Evolutionary conservation across 1,139 yeast species (phyloP).

Genomic region (Petasospora fabianii): DNA sequence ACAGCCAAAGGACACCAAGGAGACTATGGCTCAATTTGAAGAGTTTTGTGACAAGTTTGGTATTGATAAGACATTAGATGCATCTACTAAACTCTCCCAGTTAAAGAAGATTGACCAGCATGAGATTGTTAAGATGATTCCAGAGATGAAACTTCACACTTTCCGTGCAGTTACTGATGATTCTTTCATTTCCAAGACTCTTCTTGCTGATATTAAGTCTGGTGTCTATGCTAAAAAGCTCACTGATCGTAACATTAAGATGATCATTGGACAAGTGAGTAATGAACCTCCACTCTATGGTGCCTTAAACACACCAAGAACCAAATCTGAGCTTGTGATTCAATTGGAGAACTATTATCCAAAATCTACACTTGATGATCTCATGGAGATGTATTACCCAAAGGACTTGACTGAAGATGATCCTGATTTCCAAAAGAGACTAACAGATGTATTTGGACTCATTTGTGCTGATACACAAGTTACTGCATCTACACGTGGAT

Average conservation of each 20-base stretch:
- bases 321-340: slow-evolving; percentile 26
- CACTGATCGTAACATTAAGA: slow-evolving; percentile 25
- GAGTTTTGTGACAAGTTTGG: slow-evolving; percentile 29
- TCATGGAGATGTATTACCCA: slow-evolving; percentile 30
- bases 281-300: slow-evolving; percentile 36
- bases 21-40: slow-evolving; percentile 35
- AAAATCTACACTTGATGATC: slow-evolving; percentile 27
- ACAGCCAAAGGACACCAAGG: slow-evolving; percentile 24
- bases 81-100: slow-evolving; percentile 23
- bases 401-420: slow-evolving; percentile 21
- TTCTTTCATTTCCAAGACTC: slow-evolving; percentile 30
- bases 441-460: slow-evolving; percentile 31
- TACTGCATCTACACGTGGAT: slow-evolving; percentile 35
- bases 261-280: slow-evolving; percentile 38
- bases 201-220: slow-evolving; percentile 31
- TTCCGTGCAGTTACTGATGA: slow-evolving; percentile 40
- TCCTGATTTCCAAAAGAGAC: slow-evolving; percentile 22
- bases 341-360: slow-evolving; percentile 38
- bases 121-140: slow-evolving; percentile 30
- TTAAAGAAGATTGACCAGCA: slow-evolving; percentile 26
- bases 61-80: slow-evolving; percentile 3
- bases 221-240: slow-evolving; percentile 34
- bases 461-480: slow-evolving; percentile 40
- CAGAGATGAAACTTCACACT: slow-evolving; percentile 32
- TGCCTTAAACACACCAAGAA: slow-evolving; percentile 32